Percentiles rank a stretch among this genome's conserved stretches.
Conservation (phyloP, 2,329 filamentous ascomycete species). For the Aspergillus quadrilineatus region DNA sequence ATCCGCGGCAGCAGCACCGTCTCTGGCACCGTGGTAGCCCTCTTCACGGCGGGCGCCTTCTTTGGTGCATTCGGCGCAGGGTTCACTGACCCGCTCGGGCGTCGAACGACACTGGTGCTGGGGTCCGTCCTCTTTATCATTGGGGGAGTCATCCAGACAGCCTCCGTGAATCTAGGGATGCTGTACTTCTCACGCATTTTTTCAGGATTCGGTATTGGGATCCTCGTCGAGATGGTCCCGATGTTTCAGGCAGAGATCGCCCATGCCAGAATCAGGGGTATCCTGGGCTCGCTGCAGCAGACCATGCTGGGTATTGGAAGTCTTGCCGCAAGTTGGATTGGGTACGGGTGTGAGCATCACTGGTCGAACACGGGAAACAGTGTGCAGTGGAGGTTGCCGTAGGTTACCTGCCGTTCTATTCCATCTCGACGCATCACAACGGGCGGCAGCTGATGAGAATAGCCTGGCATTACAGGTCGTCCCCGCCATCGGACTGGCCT, state of each 20-base stretch:
- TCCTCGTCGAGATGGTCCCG: slow-evolving; percentile 3
- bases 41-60: slow-evolving; percentile 10
- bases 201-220: slow-evolving; percentile 5
- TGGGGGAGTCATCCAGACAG: slow-evolving; percentile 3
- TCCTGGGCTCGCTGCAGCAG: slow-evolving; percentile 7
- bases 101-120: slow-evolving; percentile 2
- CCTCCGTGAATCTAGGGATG: slow-evolving; percentile 3
- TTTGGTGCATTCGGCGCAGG: slow-evolving; percentile 7
- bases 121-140: slow-evolving; percentile 8
- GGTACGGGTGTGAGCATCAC: slow-evolving; percentile 8
- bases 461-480: slow-evolving; percentile 8
- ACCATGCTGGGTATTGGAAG: slow-evolving; percentile 6
- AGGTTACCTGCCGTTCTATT: background rate
- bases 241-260: slow-evolving; percentile 13
- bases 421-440: too few relatives aligned
- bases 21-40: slow-evolving; percentile 5
- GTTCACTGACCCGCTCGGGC: slow-evolving; percentile 6
- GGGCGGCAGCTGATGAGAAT: too few relatives aligned
- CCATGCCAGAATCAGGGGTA: slow-evolving; percentile 5
- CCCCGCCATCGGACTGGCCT: slow-evolving; percentile 9
- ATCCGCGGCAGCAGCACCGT: slow-evolving; percentile 1
- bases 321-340: slow-evolving; percentile 9
- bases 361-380: slow-evolving; percentile 6
- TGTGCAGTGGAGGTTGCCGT: slow-evolving; percentile 10
- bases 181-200: slow-evolving; percentile 9